Base-by-base conservation (phyloP, 768 basidiomycete genomes). In the Psilocybe subaeruginosa region DNA sequence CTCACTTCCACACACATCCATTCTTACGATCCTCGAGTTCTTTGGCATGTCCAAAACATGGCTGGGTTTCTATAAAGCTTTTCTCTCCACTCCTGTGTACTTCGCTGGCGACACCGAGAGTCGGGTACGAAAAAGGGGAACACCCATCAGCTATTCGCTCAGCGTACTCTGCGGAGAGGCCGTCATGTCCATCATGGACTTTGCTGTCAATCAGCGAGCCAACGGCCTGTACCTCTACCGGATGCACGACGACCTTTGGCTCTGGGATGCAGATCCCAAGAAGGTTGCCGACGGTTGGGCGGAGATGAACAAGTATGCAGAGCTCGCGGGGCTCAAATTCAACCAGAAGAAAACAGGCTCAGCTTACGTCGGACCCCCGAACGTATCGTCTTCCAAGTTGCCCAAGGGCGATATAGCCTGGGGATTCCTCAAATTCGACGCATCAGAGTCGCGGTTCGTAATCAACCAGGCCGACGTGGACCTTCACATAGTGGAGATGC, bases 171-270 rank as follows among this genome's bases (percentile, higher is more conserved):
- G 75, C 53, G 81, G 80, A 5, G 80, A 82, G 62, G 70, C 67
- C 4, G 57, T 81, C 11, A 56, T 81, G 31, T 82, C 80, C 63
- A 71, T 70, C 37, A 79, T 82, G 80, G 80, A 82, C 65, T 80
- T 78, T 60, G 79, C 80, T 6, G 78, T 81, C 59, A 81, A 81
- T 53, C 80, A 80, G 56, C 67, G 66, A 45, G 75, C 79, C 3
- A 58, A 75, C n/a, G 80, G 79, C 2, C 67, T 82, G 4, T 78
- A 73, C 65, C 72, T 82, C 14, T 77, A 81, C 56, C 72, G 79
- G 53, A 77, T 81, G 68, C 79, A 82, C 63, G 80, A 82, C 54
- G 80, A 82, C 58, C 66, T 82, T 8, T 82, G 80, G 79, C 61
- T 81, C 16, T 80, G 76, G 76, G 73, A 77, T 47, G 63, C 73